phyloP scores from a whole-genome alignment of 768 basidiomycete species.

The Trametes cubensis region DNA sequence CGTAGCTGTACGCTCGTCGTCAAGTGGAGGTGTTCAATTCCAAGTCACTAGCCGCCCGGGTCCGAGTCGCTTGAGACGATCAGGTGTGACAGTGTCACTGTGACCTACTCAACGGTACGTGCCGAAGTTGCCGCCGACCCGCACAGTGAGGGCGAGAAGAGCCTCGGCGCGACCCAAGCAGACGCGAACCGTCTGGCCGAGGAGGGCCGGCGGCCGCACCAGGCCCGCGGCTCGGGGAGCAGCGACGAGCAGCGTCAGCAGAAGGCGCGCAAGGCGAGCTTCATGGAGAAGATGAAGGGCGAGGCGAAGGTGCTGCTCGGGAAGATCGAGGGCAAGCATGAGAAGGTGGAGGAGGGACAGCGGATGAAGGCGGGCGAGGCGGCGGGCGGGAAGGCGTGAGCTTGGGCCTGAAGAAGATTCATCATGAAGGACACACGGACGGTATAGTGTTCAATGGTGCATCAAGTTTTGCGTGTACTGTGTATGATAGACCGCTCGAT shows the following conservation, averaged over 20 bases:
- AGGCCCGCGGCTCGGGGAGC: neutral
- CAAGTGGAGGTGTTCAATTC: too few species aligned
- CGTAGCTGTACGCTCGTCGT: too few species aligned
- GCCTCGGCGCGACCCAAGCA: constrained; percentile 22
- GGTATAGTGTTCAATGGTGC: too few species aligned
- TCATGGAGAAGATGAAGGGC: constrained; percentile 38
- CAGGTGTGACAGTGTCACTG: too few species aligned
- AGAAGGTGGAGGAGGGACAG: constrained; percentile 35
- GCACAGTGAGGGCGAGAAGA: constrained; percentile 12
- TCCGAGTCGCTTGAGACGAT: too few species aligned
- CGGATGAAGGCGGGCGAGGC: constrained; percentile 29
- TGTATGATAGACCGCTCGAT: too few species aligned
- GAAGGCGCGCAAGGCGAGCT: constrained; percentile 31
- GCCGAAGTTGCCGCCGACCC: neutral
- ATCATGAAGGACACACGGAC: too few species aligned
- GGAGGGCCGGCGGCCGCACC: constrained; percentile 7
- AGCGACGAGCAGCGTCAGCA: constrained; percentile 15
- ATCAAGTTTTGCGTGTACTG: too few species aligned
- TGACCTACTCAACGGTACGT: too few species aligned
- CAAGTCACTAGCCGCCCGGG: too few species aligned
- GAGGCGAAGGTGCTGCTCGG: constrained; percentile 36
- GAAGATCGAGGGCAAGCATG: constrained; percentile 34
- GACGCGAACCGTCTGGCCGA: constrained; percentile 21
- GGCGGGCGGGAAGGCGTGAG: too few species aligned
- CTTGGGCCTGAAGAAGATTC: too few species aligned